phyloP scores from a whole-genome alignment of 2,329 filamentous ascomycete species.

The Aspergillus sergii region DNA sequence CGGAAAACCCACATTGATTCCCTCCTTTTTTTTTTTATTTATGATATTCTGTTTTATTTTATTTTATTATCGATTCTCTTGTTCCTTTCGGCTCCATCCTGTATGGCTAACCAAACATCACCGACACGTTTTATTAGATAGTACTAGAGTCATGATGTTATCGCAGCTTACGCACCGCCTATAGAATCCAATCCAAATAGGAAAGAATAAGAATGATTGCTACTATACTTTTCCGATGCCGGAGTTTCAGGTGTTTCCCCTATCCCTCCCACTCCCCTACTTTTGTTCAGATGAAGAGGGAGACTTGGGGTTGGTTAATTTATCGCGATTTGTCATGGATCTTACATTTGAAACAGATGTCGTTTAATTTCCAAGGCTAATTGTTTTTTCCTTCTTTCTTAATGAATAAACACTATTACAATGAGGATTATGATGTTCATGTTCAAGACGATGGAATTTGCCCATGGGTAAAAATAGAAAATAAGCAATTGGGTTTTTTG shows the following conservation, averaged over 20 bases:
- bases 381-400: neutral
- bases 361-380: neutral
- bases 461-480: conserved; percentile 15
- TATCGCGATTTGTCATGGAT: neutral
- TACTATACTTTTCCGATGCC: conserved; percentile 20
- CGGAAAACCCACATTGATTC: neutral
- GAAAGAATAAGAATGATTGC: neutral
- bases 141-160: neutral
- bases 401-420: neutral
- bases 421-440: neutral
- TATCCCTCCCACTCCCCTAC: conserved; percentile 12
- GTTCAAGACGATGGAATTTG: conserved; percentile 4
- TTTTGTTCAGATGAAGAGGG: conserved; percentile 1
- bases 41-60: conserved; percentile 5
- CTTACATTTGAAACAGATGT: neutral
- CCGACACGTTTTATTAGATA: neutral
- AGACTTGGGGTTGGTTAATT: neutral
- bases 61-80: neutral
- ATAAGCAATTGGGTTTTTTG: conserved; percentile 16
- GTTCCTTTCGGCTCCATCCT: neutral
- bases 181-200: conserved; percentile 1
- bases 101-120: conserved; percentile 2
- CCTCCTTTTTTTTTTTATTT: neutral
- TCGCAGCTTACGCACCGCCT: conserved; percentile 18
- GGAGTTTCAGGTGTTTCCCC: conserved; percentile 22